These are phyloP conservation scores for bread wheat (Triticum aestivum) DNA, from an alignment of 176 grass and related monocot species.

Conservation along the genomic window IWGSC_CS_RefSeq_v2.1 NC_057796.1:401326901-401327400, in stretches of 20 bases:
- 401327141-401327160: constrained; percentile 83
- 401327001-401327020: constrained; percentile 82
- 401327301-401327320: constrained; percentile 68
- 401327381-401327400: constrained; percentile 52
- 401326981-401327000: constrained; percentile 59
- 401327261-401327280: constrained; percentile 66
- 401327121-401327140: constrained; percentile 66
- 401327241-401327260: constrained; percentile 53
- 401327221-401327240: constrained; percentile 62
- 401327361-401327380: constrained; percentile 74
- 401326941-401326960: constrained; percentile 88
- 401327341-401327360: constrained; percentile 65
- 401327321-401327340: constrained; percentile 75
- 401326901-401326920: constrained; percentile 60
- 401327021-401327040: constrained; percentile 73
- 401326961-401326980: constrained; percentile 77
- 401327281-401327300: constrained; percentile 82
- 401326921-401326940: constrained; percentile 79
- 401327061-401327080: constrained; percentile 84
- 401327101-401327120: constrained; percentile 77
- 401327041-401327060: constrained; percentile 67
- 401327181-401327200: constrained; percentile 82
- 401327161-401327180: constrained; percentile 81
- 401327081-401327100: constrained; percentile 81
- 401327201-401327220: constrained; percentile 68